These are phyloP conservation scores for Aspergillus cejpii DNA, from an alignment of 2,329 filamentous ascomycete species.

Conservation along the genomic window DNA sequence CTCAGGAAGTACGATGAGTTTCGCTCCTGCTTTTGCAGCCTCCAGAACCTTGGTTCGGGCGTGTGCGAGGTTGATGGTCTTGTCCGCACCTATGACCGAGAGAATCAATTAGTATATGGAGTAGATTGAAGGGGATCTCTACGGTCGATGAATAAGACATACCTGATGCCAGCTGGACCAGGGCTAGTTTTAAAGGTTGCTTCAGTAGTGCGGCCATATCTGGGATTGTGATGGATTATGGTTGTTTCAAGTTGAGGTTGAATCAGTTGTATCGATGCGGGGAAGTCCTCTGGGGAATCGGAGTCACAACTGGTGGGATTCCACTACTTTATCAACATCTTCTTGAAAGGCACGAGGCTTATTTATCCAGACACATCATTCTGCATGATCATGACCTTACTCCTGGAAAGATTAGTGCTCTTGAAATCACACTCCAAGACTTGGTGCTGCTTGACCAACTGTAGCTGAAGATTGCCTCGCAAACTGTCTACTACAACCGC, in stretches of 20 bases:
- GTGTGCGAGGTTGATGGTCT: slow-evolving; percentile 71
- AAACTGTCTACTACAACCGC: too few species aligned
- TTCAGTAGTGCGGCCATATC: slow-evolving; percentile 57
- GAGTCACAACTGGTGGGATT: background rate
- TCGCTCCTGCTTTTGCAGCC: slow-evolving; percentile 68
- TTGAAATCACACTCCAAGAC: too few species aligned
- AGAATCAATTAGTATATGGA: slow-evolving; percentile 7
- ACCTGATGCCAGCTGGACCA: slow-evolving; percentile 74
- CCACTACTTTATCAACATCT: background rate
- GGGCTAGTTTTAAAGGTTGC: slow-evolving; percentile 69
- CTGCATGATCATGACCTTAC: too few species aligned
- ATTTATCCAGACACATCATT: too few species aligned
- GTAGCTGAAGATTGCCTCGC: too few species aligned
- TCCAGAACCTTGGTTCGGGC: slow-evolving; percentile 77
- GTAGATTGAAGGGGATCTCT: background rate
- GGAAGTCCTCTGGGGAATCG: background rate
- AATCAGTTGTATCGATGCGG: slow-evolving; percentile 1
- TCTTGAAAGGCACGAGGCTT: background rate
- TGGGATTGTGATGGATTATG: background rate
- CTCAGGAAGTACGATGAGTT: slow-evolving; percentile 87
- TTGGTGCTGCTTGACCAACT: too few species aligned
- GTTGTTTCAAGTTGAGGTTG: background rate
- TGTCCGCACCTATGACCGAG: slow-evolving; percentile 58
- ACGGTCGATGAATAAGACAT: slow-evolving; percentile 13
- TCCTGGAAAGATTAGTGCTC: too few species aligned